phyloP scores from a whole-genome alignment of 495 filamentous ascomycete species.

The Emericellopsis terricola region DNA sequence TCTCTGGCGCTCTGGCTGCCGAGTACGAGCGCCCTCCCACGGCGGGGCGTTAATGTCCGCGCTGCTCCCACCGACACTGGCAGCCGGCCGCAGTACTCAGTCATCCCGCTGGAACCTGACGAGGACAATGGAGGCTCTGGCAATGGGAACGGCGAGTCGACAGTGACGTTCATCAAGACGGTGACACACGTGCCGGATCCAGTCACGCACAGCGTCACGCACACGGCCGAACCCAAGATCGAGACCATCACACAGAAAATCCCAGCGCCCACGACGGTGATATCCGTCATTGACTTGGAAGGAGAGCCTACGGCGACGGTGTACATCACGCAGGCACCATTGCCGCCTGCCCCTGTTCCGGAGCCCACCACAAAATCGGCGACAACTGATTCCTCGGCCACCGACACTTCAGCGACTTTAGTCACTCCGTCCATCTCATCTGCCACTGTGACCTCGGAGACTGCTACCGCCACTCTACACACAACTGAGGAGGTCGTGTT shows the following conservation, averaged over 20 bases:
- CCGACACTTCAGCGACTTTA: not conserved
- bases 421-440: not conserved
- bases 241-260: slow-evolving; percentile 8
- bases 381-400: not conserved
- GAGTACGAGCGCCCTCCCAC: too few relatives aligned
- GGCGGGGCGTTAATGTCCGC: too few relatives aligned
- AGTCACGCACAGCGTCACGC: slow-evolving; percentile 10
- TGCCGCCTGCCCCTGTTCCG: not conserved
- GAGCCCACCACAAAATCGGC: not conserved
- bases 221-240: slow-evolving; percentile 12
- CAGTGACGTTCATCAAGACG: slow-evolving; percentile 9
- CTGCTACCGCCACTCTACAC: too few relatives aligned
- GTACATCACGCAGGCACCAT: slow-evolving; percentile 10
- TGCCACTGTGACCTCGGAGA: not conserved
- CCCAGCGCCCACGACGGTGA: slow-evolving; percentile 7
- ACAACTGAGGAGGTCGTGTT: too few relatives aligned
- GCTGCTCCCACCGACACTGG: slow-evolving; percentile 1
- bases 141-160: slow-evolving; percentile 2
- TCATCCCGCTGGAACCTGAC: slow-evolving; percentile 12
- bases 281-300: slow-evolving; percentile 5
- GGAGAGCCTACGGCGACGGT: slow-evolving; percentile 5
- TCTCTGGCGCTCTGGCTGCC: slow-evolving; percentile 1
- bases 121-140: slow-evolving; percentile 7
- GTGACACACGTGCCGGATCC: slow-evolving; percentile 8
- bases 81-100: slow-evolving; percentile 14